Evolutionary conservation across 1,139 yeast genomes (phyloP), one percentile per base, ranked within the genome.

Genomic region (Saccharomyces hybrid): DNA sequence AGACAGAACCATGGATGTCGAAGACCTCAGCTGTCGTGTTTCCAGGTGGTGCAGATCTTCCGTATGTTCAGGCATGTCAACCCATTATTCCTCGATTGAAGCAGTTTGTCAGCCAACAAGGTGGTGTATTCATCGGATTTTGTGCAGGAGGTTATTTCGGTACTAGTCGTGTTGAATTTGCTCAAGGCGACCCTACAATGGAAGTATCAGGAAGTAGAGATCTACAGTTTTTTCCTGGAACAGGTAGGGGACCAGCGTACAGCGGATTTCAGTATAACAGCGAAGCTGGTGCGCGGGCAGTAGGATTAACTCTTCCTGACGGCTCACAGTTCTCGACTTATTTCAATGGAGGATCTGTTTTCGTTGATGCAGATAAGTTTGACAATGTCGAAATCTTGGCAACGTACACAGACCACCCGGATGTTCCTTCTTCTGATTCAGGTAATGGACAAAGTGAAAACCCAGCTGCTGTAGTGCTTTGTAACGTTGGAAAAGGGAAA

Each of bases 81-180:
- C 75, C 76, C 1, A 75, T 91, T 54, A 82, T 86, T 61, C 96
- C 96, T 1, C 72, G 69, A 6, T 88, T 93, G 55, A 69, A 73
- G 29, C 81, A 81, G 51, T 91, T 76, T 68, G 90, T 93, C 2
- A 59, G 66, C 8, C 75, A 81, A 38, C 74, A 76, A 53, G 99
- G 99, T 23, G 99, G 99, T 1, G 74, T 76, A 53, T 89, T 75
- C 64, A 69, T 93, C 38, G 99, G 99, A 0, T 80, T 93, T 59
- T 93, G 99, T 71, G 96, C 99, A n/a, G 99, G 99, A 34, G 98
- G 88, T 0, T 93, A 95, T 70, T 93, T 80, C 66, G 93, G 84
- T 0, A 78, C 90, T n/a, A 69, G 77, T 0, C 70, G 84, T 50
- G 83, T 88, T 60, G 98, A 93, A 66, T 95, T 93, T 68, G 96